Evolutionary conservation across 108 stramenopile species (phyloP).

Genomic region (Mediolabrus comicus): DNA sequence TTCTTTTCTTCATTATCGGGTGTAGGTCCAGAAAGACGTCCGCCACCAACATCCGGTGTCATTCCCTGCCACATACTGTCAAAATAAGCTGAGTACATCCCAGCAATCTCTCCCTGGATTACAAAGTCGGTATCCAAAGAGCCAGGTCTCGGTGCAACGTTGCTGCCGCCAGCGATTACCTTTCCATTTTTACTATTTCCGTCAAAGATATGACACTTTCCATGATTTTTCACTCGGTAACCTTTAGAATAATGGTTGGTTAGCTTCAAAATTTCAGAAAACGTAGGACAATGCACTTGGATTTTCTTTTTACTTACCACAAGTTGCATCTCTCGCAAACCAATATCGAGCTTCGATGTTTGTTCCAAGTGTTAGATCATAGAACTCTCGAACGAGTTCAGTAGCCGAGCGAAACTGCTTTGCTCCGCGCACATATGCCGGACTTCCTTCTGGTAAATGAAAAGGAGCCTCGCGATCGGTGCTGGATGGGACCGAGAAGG

Average conservation of each 20-base stretch:
- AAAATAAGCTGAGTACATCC: conserved; percentile 15
- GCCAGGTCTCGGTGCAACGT: conserved; percentile 18
- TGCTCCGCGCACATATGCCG: conserved; percentile 11
- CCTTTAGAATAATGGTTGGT: background rate
- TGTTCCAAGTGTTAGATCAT: conserved; percentile 1
- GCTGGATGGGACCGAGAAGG: background rate
- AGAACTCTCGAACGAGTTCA: conserved; percentile 1
- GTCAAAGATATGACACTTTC: conserved; percentile 31
- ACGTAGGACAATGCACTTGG: background rate
- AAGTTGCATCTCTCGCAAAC: conserved; percentile 29
- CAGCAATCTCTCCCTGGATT: conserved; percentile 7
- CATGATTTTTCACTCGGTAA: conserved; percentile 44
- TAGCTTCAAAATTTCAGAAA: background rate
- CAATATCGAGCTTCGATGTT: conserved; percentile 24
- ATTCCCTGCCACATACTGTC: conserved; percentile 23
- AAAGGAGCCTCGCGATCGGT: background rate
- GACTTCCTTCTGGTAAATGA: conserved; percentile 20
- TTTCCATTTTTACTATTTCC: conserved; percentile 10
- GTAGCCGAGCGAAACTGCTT: conserved; percentile 2
- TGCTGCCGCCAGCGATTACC: conserved; percentile 32
- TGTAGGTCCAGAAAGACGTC: background rate
- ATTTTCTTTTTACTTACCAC: background rate
- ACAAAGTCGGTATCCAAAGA: conserved; percentile 28
- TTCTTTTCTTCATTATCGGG: conserved; percentile 15
- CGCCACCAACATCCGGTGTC: conserved; percentile 4